Percentiles rank a stretch among this genome's conserved stretches.
Conservation (phyloP, 2,329 filamentous ascomycete genomes). For the Coleophoma eucalyptorum region DNA sequence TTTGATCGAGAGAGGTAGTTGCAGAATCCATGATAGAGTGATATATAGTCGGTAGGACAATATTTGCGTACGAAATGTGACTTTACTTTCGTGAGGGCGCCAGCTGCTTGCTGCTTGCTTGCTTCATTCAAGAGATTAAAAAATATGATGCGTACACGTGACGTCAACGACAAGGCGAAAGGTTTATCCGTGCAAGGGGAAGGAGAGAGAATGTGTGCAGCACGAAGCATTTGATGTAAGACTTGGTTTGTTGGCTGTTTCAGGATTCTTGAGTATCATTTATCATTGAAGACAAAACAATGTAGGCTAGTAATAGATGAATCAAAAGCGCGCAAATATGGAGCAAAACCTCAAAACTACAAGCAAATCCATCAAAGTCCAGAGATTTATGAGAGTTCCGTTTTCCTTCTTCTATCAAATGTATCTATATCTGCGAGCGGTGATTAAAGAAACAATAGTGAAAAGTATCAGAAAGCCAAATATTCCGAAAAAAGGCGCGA, state of each 20-base stretch:
- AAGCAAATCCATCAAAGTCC: background rate
- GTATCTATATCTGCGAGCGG: slow-evolving; percentile 23
- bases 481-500: slow-evolving; percentile 59
- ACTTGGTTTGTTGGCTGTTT: too few species aligned
- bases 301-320: background rate
- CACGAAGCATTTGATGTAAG: too few species aligned
- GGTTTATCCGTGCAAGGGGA: too few species aligned
- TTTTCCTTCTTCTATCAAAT: slow-evolving; percentile 15
- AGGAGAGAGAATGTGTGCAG: too few species aligned
- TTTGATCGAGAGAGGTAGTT: slow-evolving; percentile 14
- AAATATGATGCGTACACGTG: too few species aligned
- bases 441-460: slow-evolving; percentile 17
- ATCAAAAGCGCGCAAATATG: background rate
- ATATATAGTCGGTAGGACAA: too few species aligned
- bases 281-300: background rate
- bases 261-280: too few species aligned
- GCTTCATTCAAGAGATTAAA: too few species aligned
- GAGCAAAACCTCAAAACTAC: background rate
- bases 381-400: background rate
- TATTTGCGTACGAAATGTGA: too few species aligned
- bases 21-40: slow-evolving; percentile 28
- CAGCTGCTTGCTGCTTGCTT: too few species aligned
- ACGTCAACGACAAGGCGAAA: too few species aligned
- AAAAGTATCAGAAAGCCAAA: slow-evolving; percentile 53
- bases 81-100: too few species aligned